These are phyloP conservation scores for Lavandula angustifolia DNA, from an alignment of 257 asterid genomes.

Conservation along the genomic window DNA sequence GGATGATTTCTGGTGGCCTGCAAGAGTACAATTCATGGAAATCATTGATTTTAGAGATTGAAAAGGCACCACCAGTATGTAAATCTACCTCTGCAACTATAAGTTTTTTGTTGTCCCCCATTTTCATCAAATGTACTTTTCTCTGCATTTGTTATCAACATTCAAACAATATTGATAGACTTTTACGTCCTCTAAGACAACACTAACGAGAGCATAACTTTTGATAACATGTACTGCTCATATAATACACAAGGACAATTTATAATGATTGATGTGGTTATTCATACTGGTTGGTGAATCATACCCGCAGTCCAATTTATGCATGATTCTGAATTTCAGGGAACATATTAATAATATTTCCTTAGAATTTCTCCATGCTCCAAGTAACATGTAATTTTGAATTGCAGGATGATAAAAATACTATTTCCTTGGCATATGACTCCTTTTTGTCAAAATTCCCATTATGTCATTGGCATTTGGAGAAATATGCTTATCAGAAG, in stretches of 20 bases:
- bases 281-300: conserved; percentile 24
- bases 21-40: conserved; percentile 67
- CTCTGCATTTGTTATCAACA: neutral
- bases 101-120: neutral
- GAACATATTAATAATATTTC: conserved; percentile 56
- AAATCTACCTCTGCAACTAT: neutral
- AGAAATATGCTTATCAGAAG: conserved; percentile 65
- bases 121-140: conserved; percentile 3
- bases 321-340: conserved; percentile 36
- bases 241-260: conserved; percentile 7
- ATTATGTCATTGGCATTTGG: conserved; percentile 89
- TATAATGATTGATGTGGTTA: conserved; percentile 3
- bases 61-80: conserved; percentile 57
- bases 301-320: conserved; percentile 1
- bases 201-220: neutral
- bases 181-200: neutral
- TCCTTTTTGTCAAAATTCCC: conserved; percentile 71
- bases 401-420: conserved; percentile 70
- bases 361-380: conserved; percentile 32
- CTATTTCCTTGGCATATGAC: conserved; percentile 68
- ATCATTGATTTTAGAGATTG: conserved; percentile 62
- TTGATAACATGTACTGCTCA: neutral
- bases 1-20: conserved; percentile 54
- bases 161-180: neutral
- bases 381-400: conserved; percentile 25